phyloP scores from a whole-genome alignment of 345 rosid species.

The Salix exigua region DNA sequence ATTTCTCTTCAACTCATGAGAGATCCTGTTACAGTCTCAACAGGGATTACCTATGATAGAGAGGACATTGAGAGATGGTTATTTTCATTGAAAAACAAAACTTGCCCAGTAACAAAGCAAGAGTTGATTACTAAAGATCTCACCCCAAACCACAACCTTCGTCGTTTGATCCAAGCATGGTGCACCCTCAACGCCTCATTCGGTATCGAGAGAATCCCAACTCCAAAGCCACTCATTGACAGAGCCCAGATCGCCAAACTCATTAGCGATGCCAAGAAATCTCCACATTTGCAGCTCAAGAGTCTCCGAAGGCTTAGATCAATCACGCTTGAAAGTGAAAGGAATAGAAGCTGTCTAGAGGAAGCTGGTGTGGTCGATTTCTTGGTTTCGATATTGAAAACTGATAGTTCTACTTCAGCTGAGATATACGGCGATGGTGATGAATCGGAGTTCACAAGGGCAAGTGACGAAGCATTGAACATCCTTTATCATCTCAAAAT shows the following conservation, averaged over 20 bases:
- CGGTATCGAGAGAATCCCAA: conserved; percentile 47
- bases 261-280: conserved; percentile 29
- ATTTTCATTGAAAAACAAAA: conserved; percentile 30
- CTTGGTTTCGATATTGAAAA: conserved; percentile 31
- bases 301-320: conserved; percentile 41
- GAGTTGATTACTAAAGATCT: conserved; percentile 37
- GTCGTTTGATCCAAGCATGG: conserved; percentile 82
- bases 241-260: conserved; percentile 36
- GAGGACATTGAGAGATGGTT: conserved; percentile 55
- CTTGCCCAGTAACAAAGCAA: conserved; percentile 57
- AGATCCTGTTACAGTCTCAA: conserved; percentile 56
- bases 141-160: conserved; percentile 80
- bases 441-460: conserved; percentile 8
- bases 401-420: not conserved
- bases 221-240: conserved; percentile 37
- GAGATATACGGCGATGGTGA: not conserved
- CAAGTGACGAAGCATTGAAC: conserved; percentile 41
- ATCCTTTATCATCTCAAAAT: conserved; percentile 35
- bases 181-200: conserved; percentile 59
- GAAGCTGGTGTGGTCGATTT: conserved; percentile 39
- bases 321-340: conserved; percentile 35
- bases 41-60: conserved; percentile 63
- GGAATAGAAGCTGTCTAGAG: conserved; percentile 34
- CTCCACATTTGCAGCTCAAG: conserved; percentile 23
- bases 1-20: conserved; percentile 62